A percentile compares a stretch with the other conserved stretches of the same genome.
Conservation (phyloP, 2,329 filamentous ascomycete species). For the Ustilaginoidea virens region DNA sequence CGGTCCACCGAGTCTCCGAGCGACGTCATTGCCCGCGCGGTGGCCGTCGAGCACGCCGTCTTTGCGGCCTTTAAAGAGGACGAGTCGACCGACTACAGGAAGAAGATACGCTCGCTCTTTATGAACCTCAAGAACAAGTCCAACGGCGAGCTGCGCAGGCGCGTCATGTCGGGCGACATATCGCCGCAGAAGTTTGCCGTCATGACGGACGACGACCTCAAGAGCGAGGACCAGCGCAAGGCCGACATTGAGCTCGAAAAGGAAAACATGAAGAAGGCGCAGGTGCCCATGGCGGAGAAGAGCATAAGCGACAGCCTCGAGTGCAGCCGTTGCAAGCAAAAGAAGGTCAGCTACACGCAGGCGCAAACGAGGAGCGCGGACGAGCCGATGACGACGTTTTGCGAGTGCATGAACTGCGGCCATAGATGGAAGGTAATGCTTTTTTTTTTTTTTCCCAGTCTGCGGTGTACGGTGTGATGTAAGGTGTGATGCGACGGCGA, state of each 20-base stretch:
- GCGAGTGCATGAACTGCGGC: constrained; percentile 54
- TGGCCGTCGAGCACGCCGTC: constrained; percentile 73
- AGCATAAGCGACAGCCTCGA: constrained; percentile 76
- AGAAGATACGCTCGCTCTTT: constrained; percentile 83
- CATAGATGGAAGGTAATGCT: constrained; percentile 54
- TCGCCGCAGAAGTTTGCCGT: constrained; percentile 57
- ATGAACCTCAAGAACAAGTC: constrained; percentile 89
- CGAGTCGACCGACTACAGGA: constrained; percentile 54
- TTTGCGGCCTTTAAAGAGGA: constrained; percentile 56
- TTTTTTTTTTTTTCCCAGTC: background rate
- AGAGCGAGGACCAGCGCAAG: constrained; percentile 66
- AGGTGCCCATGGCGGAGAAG: constrained; percentile 85
- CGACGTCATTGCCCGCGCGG: constrained; percentile 54
- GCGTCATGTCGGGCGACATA: constrained; percentile 64
- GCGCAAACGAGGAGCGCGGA: constrained; percentile 92
- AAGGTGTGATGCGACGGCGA: no score
- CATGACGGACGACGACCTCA: constrained; percentile 85
- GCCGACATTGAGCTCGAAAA: constrained; percentile 63
- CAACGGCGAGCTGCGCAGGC: constrained; percentile 61
- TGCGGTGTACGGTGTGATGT: no score
- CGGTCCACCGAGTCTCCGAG: constrained; percentile 56
- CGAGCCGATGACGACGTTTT: constrained; percentile 76
- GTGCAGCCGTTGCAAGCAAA: constrained; percentile 84
- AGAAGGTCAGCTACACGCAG: constrained; percentile 90
- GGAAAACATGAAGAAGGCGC: constrained; percentile 94